Evolutionary conservation across 176 grass and related monocot species (phyloP), one percentile per base, ranked within the genome.

Genomic region (Areca catechu): DNA sequence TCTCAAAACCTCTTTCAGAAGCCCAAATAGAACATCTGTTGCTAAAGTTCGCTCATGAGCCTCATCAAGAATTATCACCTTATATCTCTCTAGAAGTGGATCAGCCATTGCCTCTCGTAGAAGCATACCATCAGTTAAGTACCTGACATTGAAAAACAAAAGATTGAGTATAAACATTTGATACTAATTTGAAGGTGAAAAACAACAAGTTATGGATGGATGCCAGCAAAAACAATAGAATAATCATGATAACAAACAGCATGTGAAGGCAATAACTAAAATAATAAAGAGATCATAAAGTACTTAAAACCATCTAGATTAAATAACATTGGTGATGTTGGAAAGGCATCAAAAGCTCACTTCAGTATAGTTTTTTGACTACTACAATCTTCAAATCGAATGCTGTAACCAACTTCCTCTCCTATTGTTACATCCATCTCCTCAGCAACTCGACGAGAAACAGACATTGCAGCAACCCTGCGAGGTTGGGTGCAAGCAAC

Each of bases 121-220:
- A 75, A 98, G 87, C 84, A 98, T 92, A 88, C 93, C 93, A 85
- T 98, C 93, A 84, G 93, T 98, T 83, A 92, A 92, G 77, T 98
- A 98, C 80, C 93, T 98, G 87, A 95, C 84, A 79, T 83, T 37
- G 34, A 37, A 2, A 37, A 12, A 12, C 6, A 37, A 73, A 84
- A 92, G 83, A 78, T 88, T 95, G 78, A 83, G 72, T 71, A 77
- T 61, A 85, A 66, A 59, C 78, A 82, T 51, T 84, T 87, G 69
- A 81, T 83, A 81, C 57, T 57, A 66, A 83, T 70, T 79, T 15
- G 27, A 29, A 29, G 27, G 27, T 29, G 15, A 16, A 16, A 53
- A 43, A 47, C n/a, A 22, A 34, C 14, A 1, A 20, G 20, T 71
- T 58, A 49, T 37, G 34, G 34, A 37, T 37, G 34, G 34, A 7